A percentile compares a stretch with the other conserved stretches of the same genome.
These are phyloP conservation scores for Metschnikowia arizonensis DNA, from an alignment of 805 yeast genomes.

Conservation along the genomic window DNA sequence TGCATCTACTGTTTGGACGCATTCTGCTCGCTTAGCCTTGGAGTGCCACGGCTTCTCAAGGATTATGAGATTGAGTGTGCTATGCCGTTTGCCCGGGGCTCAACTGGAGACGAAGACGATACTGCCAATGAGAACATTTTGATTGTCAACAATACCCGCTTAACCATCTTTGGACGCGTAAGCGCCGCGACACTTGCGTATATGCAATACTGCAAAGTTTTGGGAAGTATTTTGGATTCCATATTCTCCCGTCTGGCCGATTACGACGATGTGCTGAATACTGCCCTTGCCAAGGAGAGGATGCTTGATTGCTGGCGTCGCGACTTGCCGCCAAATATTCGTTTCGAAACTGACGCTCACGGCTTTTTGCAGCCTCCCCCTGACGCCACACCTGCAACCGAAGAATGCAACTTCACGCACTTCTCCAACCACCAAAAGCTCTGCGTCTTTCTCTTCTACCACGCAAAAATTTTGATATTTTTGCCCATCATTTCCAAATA, in stretches of 20 bases:
- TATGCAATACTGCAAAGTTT: conserved; percentile 65
- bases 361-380: conserved; percentile 40
- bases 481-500: conserved; percentile 40
- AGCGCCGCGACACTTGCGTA: conserved; percentile 57
- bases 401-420: conserved; percentile 22
- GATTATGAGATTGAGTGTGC: conserved; percentile 87
- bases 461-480: conserved; percentile 41
- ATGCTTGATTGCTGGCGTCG: conserved; percentile 76
- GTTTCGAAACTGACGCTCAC: conserved; percentile 60
- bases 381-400: conserved; percentile 20
- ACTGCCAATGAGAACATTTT: conserved; percentile 50
- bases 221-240: conserved; percentile 69
- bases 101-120: conserved; percentile 29
- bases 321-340: conserved; percentile 57
- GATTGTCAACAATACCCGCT: conserved; percentile 53
- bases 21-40: conserved; percentile 69
- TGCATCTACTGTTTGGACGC: conserved; percentile 72
- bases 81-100: conserved; percentile 57
- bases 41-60: conserved; percentile 75
- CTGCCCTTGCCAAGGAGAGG: conserved; percentile 47
- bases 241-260: conserved; percentile 57
- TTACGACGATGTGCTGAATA: conserved; percentile 23
- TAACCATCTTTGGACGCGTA: conserved; percentile 68
- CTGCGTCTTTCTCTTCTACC: conserved; percentile 45
- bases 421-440: conserved; percentile 47